Evolutionary conservation across 257 asterid species (phyloP), one percentile per base, ranked within the genome.

Genomic region (Euphrasia confusa): DNA sequence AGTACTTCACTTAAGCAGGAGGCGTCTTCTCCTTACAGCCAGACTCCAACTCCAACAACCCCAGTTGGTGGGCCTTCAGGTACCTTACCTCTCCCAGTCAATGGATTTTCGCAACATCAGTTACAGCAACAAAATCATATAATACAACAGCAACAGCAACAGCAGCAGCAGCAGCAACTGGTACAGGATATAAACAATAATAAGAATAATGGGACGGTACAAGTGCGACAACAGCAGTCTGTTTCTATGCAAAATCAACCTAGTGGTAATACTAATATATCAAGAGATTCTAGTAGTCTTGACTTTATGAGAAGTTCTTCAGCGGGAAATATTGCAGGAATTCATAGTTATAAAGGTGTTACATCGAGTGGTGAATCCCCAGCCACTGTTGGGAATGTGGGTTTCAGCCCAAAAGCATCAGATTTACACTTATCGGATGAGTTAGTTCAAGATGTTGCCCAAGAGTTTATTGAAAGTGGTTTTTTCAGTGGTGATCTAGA

Each of bases 401-500:
- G 85, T 54, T 79, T 77, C 75, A 45, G 71, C 69, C 81, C 79
- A 56, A 91, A 84, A 75, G 54, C 86, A 4, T 69, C 81, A 7
- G 95, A 85, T 70, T 78, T 81, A 53, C 95, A 84, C 65, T 65
- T 82, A 13, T 55, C 93, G 0, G 83, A 80, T 48, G 98, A 86
- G 40, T 57, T 88, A 71, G 81, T 74, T 8, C 75, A 72, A 1
- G 95, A 88, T 65, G 72, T 82, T 30, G 64, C 86, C n/a, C 85
- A 74, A 2, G 96, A 90, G 32, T 85, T 84, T 73, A 45, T 84
- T 0, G 96, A 85, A 50, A 84, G 79, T 61, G 88, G 84, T 13
- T 88, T 91, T 69, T 85, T 88, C 66, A 81, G 69, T 79, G 63
- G 62, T 48, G 97, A 88, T 65, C 80, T 88, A 42, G 98, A 92